Conservation (phyloP, 768 basidiomycete species). For the Lactifluus volemus region DNA sequence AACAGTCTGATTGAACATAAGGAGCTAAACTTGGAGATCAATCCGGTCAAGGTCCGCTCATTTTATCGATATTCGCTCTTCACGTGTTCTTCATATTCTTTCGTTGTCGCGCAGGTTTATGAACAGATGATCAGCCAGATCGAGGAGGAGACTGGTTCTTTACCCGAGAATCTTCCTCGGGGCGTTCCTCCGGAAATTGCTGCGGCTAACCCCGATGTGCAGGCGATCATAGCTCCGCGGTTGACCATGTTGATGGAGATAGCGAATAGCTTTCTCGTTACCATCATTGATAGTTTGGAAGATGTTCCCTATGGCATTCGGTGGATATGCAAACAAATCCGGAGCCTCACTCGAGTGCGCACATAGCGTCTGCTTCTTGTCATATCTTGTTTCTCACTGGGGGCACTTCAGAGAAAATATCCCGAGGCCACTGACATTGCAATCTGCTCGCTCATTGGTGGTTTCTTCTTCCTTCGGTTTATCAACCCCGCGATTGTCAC, state of each 20-base stretch:
- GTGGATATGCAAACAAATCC: constrained; percentile 99
- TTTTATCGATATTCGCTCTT: background rate
- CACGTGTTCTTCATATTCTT: background rate
- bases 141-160: constrained; percentile 89
- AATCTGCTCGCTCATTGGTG: constrained; percentile 96
- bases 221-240: constrained; percentile 95
- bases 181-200: constrained; percentile 95
- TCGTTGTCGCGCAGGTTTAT: constrained; percentile 63
- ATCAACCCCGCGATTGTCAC: constrained; percentile 99
- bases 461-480: constrained; percentile 99
- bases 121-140: constrained; percentile 99
- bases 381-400: background rate
- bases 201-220: constrained; percentile 88
- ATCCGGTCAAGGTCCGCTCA: constrained; percentile 80
- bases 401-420: constrained; percentile 74
- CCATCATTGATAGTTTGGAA: constrained; percentile 98
- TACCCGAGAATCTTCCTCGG: constrained; percentile 86
- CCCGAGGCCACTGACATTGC: constrained; percentile 98
- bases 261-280: constrained; percentile 92
- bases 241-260: constrained; percentile 99
- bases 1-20: constrained; percentile 99
- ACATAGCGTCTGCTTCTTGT: background rate
- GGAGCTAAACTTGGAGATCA: constrained; percentile 98
- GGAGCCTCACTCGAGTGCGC: constrained; percentile 86
- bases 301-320: constrained; percentile 98